Percentiles rank a stretch among this genome's conserved stretches.
Evolutionary conservation across 2,329 filamentous ascomycete genomes (phyloP).

Genomic region (Diaporthe vexans): DNA sequence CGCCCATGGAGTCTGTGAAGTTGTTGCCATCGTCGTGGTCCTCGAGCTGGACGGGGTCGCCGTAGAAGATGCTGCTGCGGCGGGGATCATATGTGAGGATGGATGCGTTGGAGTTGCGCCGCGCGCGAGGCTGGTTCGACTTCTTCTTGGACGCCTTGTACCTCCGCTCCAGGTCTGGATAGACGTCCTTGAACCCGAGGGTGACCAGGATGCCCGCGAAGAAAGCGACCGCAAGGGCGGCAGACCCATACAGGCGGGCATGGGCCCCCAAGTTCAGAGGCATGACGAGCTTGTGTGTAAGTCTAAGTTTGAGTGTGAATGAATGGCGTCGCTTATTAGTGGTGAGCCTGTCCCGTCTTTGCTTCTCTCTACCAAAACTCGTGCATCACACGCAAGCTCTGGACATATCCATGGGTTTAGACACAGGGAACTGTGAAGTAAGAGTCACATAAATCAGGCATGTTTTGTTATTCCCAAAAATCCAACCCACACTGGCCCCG

Average conservation of each 20-base stretch:
- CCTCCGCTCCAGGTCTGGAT: slow-evolving; percentile 78
- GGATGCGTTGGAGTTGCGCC: slow-evolving; percentile 42
- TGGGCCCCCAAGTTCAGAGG: slow-evolving; percentile 66
- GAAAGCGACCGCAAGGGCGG: slow-evolving; percentile 80
- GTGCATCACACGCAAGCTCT: neutral
- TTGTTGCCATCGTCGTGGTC: slow-evolving; percentile 60
- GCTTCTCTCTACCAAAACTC: slow-evolving; percentile 8
- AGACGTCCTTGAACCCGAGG: slow-evolving; percentile 83
- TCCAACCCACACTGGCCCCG: slow-evolving; percentile 14
- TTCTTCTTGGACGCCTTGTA: slow-evolving; percentile 61
- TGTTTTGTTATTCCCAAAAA: slow-evolving; percentile 10
- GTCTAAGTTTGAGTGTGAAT: slow-evolving; percentile 1
- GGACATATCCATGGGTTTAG: neutral
- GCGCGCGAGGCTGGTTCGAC: slow-evolving; percentile 44
- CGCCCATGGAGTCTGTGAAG: slow-evolving; percentile 42
- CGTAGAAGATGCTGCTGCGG: slow-evolving; percentile 61
- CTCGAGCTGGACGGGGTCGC: slow-evolving; percentile 66
- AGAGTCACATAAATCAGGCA: neutral
- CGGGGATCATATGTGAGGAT: slow-evolving; percentile 43
- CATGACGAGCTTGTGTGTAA: slow-evolving; percentile 56
- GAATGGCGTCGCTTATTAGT: slow-evolving; percentile 24
- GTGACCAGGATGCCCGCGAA: slow-evolving; percentile 82
- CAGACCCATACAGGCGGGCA: slow-evolving; percentile 72
- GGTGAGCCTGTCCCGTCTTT: neutral
- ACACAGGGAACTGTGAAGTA: neutral